Percentiles rank a stretch among this genome's conserved stretches.
These are phyloP conservation scores for Rhizoclosmatium globosum DNA, from an alignment of 192 early-diverging fungal species.

Conservation along the genomic window DNA sequence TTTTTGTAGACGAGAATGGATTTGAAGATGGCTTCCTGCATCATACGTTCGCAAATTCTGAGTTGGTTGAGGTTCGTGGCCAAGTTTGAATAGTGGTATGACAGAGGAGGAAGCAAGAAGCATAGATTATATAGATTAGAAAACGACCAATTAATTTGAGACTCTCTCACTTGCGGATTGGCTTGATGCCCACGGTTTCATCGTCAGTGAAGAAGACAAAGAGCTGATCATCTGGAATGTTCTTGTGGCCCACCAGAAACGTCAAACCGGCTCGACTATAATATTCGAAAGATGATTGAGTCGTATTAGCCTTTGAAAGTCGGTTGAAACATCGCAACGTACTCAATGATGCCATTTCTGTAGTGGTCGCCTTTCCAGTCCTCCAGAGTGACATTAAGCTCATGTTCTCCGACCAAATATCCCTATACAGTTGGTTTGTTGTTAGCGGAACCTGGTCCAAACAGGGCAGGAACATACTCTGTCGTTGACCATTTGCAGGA, in stretches of 20 bases:
- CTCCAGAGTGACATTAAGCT: conserved; percentile 85
- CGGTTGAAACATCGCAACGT: conserved; percentile 24
- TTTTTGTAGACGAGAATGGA: conserved; percentile 91
- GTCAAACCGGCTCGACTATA: conserved; percentile 77
- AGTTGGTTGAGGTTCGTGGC: background rate
- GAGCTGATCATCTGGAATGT: conserved; percentile 76
- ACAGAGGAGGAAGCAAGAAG: too few species aligned
- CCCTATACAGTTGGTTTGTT: conserved; percentile 56
- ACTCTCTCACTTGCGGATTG: conserved; percentile 75
- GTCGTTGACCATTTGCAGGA: conserved; percentile 89
- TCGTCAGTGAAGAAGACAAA: conserved; percentile 94
- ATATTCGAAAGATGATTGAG: background rate
- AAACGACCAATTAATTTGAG: background rate
- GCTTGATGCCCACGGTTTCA: conserved; percentile 86
- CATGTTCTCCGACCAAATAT: conserved; percentile 81
- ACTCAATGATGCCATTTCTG: conserved; percentile 80
- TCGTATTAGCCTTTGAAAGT: background rate
- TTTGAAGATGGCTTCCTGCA: conserved; percentile 78
- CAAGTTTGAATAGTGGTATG: background rate
- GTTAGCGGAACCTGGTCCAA: background rate
- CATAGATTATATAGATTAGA: too few species aligned
- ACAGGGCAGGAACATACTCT: conserved; percentile 57
- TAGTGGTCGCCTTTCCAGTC: conserved; percentile 76
- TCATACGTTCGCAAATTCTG: conserved; percentile 79
- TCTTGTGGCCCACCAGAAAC: conserved; percentile 78